phyloP scores from a whole-genome alignment of 148 eudicot genomes.

The Silene conica region DNA sequence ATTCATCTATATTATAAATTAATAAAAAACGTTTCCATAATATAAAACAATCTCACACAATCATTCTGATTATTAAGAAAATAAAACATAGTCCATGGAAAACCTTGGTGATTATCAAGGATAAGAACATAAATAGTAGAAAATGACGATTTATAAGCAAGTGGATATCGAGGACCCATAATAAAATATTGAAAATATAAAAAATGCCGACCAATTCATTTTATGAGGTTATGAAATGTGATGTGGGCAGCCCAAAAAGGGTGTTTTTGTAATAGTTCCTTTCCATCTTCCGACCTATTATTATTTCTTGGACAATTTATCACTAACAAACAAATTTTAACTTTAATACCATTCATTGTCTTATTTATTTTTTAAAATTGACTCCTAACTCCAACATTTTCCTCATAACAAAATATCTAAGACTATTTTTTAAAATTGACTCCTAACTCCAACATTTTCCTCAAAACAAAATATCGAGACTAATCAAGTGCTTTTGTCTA shows the following conservation, averaged over 20 bases:
- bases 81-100: no score
- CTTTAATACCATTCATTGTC: not conserved
- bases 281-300: conserved; percentile 1
- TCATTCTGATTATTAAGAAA: no score
- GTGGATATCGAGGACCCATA: not conserved
- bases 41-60: no score
- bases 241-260: conserved; percentile 9
- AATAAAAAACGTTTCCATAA: no score
- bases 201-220: conserved; percentile 5
- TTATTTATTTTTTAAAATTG: not conserved
- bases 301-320: not conserved
- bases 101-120: no score
- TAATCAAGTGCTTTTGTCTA: no score
- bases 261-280: not conserved
- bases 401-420: not conserved
- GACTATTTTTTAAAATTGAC: no score
- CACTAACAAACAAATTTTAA: conserved; percentile 1
- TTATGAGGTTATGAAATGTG: not conserved
- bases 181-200: not conserved
- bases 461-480: no score
- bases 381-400: not conserved
- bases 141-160: not conserved
- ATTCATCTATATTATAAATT: no score
- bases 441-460: no score
- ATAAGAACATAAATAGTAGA: not conserved